Base-by-base conservation (phyloP, 2,329 filamentous ascomycete genomes). In the Alternaria gaisen region DNA sequence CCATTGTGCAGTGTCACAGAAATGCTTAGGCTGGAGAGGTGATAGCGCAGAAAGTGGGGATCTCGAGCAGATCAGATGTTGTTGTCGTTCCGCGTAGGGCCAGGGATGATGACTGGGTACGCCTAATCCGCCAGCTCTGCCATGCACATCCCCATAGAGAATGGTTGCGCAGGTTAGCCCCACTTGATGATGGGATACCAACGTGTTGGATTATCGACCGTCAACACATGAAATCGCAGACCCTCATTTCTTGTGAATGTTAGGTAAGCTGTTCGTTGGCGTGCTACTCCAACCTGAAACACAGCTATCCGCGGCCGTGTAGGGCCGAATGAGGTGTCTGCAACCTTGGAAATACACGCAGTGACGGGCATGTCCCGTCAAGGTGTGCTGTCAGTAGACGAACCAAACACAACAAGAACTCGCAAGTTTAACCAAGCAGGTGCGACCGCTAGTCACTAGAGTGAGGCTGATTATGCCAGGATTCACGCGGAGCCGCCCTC, bases 401-500 rank as follows among this genome's bases (percentile, higher is more conserved):
- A 50, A 50, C 46, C 46, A 50, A 50, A 26, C 14, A 24, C 12
- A n/a, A 36, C 10, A 36, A 36, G 16, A 38, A 22, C 22, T 32
- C 44, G 32, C 56, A 44, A 12, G 7, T 53, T 22, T 18, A 28
- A 16, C 11, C 28, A 40, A 26, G 41, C 22, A 20, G 41, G 46
- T 53, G 30, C n/a, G 16, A 14, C 20, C 28, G 51, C 32, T 48
- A 60, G 56, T 44, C 44, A 44, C 34, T 30, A 36, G 38, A 48
- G 20, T 44, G 43, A 56, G 61, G 62, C 65, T 62, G 60, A 47
- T 36, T 54, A 36, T 51, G 67, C 60, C 62, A 67, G 65, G 57
- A 58, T 60, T 54, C 48, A 43, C 28, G 40, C 47, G 41, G 56
- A 53, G 50, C 41, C 14, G 53, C 36, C 6, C n/a, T 50, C 22